These are phyloP conservation scores for Globisporangium ultimum DNA, from an alignment of 352 stramenopile genomes.

Conservation along the genomic window DNA sequence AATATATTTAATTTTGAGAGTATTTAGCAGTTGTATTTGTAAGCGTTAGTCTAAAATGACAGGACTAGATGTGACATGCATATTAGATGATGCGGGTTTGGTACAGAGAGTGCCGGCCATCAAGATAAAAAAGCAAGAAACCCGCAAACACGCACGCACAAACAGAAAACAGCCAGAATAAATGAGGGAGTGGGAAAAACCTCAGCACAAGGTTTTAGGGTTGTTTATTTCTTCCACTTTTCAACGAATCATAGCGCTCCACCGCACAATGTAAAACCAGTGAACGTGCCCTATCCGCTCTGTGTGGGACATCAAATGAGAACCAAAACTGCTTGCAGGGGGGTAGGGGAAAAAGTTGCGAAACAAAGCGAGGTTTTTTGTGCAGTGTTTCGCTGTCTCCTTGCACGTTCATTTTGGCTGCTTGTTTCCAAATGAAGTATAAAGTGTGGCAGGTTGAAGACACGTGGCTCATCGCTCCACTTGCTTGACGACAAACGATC, in stretches of 20 bases:
- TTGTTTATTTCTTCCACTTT: neutral
- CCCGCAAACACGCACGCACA: neutral
- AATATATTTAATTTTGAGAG: neutral
- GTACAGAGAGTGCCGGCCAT: neutral
- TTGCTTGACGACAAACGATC: conserved; percentile 5
- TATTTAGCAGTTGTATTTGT: too few relatives aligned
- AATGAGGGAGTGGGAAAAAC: neutral
- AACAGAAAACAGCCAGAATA: conserved; percentile 14
- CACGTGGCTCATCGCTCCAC: too few relatives aligned
- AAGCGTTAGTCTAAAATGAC: too few relatives aligned
- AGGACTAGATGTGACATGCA: neutral
- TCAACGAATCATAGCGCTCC: conserved; percentile 28
- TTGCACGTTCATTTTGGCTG: neutral
- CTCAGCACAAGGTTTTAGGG: neutral
- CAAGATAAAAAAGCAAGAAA: conserved; percentile 9
- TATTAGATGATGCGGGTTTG: too few relatives aligned
- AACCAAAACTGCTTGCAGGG: neutral
- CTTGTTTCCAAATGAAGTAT: neutral
- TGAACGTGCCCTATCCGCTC: too few relatives aligned
- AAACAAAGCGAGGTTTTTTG: conserved; percentile 1
- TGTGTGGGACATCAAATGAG: too few relatives aligned
- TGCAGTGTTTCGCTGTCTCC: conserved; percentile 4
- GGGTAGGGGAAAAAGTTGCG: neutral
- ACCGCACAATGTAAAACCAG: conserved; percentile 12
- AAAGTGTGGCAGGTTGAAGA: too few relatives aligned